Evolutionary conservation across 768 basidiomycete genomes (phyloP).

Genomic region (Mycena filopes): DNA sequence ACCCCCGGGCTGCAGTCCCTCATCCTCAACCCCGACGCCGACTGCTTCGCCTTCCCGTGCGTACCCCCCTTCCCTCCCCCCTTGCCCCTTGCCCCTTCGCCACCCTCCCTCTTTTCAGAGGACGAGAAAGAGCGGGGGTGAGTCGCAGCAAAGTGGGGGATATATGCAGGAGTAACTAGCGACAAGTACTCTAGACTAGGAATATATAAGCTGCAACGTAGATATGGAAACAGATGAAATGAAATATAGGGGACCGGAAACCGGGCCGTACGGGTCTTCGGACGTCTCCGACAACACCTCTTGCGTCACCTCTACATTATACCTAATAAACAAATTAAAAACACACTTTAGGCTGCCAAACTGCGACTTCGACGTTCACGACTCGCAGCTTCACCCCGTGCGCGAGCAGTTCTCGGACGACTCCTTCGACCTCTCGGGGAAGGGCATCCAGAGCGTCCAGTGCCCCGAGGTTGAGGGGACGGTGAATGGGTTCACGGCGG

Average conservation of each 20-base stretch:
- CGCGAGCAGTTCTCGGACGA: not conserved
- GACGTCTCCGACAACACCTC: no score
- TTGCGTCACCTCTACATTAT: no score
- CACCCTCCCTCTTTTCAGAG: not conserved
- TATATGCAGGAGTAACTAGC: no score
- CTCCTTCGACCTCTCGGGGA: not conserved
- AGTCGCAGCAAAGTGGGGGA: no score
- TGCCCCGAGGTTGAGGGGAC: not conserved
- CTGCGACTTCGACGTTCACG: conserved; percentile 2
- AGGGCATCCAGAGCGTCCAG: conserved; percentile 11
- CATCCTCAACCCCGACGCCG: not conserved
- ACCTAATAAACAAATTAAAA: no score
- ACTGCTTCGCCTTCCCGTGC: conserved; percentile 1
- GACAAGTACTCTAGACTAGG: no score
- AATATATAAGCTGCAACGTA: no score
- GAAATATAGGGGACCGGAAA: no score
- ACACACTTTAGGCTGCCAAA: not conserved
- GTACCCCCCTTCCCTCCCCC: not conserved
- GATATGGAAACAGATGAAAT: no score
- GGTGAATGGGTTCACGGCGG: conserved; percentile 4
- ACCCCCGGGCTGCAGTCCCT: not conserved
- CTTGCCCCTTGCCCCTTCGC: not conserved
- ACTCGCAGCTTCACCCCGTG: not conserved
- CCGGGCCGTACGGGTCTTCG: no score
- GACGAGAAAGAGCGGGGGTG: no score